Percentiles rank a stretch among this genome's conserved stretches.
phyloP scores from a whole-genome alignment of 805 yeast species.

The Ogataea methylovora region DNA sequence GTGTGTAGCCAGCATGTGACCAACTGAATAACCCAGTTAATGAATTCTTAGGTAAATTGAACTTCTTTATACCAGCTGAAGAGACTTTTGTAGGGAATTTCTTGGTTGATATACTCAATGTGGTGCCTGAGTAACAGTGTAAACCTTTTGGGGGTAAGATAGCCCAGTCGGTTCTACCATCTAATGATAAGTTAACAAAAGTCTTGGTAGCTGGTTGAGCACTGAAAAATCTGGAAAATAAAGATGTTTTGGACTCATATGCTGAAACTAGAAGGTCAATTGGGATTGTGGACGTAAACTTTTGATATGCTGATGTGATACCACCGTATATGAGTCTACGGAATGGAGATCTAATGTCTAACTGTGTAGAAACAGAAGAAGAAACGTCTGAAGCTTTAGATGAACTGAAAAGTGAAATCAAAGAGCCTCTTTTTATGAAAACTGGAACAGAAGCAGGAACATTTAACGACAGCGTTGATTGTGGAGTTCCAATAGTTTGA shows the following conservation, averaged over 20 bases:
- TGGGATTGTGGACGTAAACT: conserved; percentile 40
- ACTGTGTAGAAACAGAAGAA: conserved; percentile 15
- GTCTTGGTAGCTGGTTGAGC: conserved; percentile 23
- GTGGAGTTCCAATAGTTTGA: conserved; percentile 39
- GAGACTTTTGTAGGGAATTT: conserved; percentile 33
- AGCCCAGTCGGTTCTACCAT: conserved; percentile 62
- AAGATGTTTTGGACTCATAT: conserved; percentile 6
- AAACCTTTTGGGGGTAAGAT: conserved; percentile 38
- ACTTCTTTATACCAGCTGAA: conserved; percentile 21
- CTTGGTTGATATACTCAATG: conserved; percentile 32
- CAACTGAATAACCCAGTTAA: conserved; percentile 34
- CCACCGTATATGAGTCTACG: conserved; percentile 38
- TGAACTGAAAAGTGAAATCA: conserved; percentile 37
- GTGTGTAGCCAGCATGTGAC: conserved; percentile 33
- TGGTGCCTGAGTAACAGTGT: conserved; percentile 47
- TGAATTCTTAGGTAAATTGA: conserved; percentile 15
- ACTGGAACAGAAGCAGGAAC: conserved; percentile 57
- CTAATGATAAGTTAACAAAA: conserved; percentile 38
- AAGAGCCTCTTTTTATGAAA: conserved; percentile 37
- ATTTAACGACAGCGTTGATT: conserved; percentile 39
- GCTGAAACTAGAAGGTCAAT: conserved; percentile 37
- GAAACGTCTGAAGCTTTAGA: conserved; percentile 13
- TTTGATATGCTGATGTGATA: conserved; percentile 37
- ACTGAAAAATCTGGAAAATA: neutral
- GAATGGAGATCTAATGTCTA: conserved; percentile 30